Conservation (phyloP, 2,329 filamentous ascomycete genomes). For the Aspergillus neotritici region DNA sequence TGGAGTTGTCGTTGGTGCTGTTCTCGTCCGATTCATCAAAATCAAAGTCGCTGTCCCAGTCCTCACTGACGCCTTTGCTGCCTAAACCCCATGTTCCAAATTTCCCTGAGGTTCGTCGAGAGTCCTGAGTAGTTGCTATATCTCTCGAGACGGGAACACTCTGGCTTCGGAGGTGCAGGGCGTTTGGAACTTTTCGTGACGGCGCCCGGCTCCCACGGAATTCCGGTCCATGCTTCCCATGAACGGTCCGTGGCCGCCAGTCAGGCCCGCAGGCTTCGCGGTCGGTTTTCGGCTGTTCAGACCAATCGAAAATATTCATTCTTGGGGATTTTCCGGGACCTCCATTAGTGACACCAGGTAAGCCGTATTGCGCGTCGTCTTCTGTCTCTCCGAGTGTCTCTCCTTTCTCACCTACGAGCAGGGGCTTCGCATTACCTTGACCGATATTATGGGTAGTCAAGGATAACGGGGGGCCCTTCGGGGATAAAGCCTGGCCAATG, state of each 20-base stretch:
- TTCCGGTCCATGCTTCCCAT: conserved; percentile 57
- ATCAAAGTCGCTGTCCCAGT: conserved; percentile 65
- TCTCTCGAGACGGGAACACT: conserved; percentile 57
- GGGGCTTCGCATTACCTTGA: conserved; percentile 3
- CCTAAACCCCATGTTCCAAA: conserved; percentile 64
- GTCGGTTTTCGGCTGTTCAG: conserved; percentile 52
- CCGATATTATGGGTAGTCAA: conserved; percentile 4
- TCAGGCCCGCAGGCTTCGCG: conserved; percentile 50
- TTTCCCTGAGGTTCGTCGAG: conserved; percentile 50
- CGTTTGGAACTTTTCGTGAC: conserved; percentile 53
- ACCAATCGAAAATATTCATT: conserved; percentile 60
- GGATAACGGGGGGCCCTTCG: conserved; percentile 4
- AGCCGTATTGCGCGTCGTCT: conserved; percentile 11
- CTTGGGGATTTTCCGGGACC: conserved; percentile 39
- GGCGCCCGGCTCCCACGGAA: conserved; percentile 52
- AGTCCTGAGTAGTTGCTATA: conserved; percentile 43
- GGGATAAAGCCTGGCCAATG: conserved; percentile 6
- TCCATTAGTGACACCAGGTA: conserved; percentile 10
- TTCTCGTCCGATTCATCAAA: conserved; percentile 51
- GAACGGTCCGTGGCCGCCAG: conserved; percentile 56
- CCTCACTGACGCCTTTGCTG: conserved; percentile 60
- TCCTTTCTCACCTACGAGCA: conserved; percentile 1
- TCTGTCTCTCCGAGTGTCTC: conserved; percentile 3
- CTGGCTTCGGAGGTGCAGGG: conserved; percentile 60
- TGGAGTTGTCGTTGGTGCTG: conserved; percentile 39